These are phyloP conservation scores for Candida coleopterorum DNA, from an alignment of 805 yeast species.

Conservation along the genomic window DNA sequence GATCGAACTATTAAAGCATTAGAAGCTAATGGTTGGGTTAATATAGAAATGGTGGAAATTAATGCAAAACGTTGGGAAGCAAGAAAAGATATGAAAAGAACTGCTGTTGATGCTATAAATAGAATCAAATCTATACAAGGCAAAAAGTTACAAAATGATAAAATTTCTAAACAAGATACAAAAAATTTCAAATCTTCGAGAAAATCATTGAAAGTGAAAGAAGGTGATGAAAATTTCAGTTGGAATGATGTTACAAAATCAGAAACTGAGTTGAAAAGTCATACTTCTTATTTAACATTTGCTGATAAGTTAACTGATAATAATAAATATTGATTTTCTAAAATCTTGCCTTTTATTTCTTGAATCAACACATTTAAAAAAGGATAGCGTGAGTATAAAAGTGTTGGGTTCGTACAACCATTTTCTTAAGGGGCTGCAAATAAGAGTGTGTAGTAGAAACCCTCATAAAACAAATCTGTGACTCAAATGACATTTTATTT, in stretches of 20 bases:
- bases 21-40: constrained; percentile 73
- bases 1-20: constrained; percentile 76
- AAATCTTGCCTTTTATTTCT: too few species aligned
- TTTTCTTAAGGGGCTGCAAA: too few species aligned
- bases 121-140: constrained; percentile 75
- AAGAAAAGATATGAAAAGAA: constrained; percentile 80
- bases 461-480: too few species aligned
- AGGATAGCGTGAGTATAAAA: too few species aligned
- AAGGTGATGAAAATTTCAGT: constrained; percentile 75
- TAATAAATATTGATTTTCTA: too few species aligned
- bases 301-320: constrained; percentile 43
- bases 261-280: constrained; percentile 85
- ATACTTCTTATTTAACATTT: constrained; percentile 90
- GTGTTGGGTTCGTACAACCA: too few species aligned
- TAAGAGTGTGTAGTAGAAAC: too few species aligned
- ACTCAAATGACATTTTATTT: too few species aligned
- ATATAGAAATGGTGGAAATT: constrained; percentile 88
- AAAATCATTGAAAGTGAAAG: constrained; percentile 74
- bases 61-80: constrained; percentile 85
- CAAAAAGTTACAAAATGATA: constrained; percentile 52
- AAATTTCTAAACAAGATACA: constrained; percentile 28
- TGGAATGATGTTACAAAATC: constrained; percentile 85
- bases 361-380: too few species aligned
- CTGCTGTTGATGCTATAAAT: constrained; percentile 69
- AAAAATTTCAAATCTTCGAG: constrained; percentile 57